These are phyloP conservation scores for Pestalotiopsis sp. DNA, from an alignment of 2,329 filamentous ascomycete species.

Conservation along the genomic window DNA sequence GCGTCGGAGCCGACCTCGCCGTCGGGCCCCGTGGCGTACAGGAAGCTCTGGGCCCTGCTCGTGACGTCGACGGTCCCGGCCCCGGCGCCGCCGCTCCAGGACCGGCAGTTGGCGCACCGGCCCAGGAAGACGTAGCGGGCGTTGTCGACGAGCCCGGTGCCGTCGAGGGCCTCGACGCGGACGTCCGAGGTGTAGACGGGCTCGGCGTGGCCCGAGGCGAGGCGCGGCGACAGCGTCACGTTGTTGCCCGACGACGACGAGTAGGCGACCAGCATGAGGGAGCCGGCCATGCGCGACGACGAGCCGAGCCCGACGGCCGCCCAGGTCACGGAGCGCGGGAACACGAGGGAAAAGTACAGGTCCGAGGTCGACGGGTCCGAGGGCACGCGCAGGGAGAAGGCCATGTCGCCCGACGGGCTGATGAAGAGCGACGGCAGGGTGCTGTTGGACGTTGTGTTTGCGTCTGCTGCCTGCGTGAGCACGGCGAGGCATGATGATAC, in stretches of 20 bases:
- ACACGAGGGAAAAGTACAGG: slow-evolving; percentile 57
- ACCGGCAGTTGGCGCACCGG: slow-evolving; percentile 55
- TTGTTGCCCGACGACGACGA: slow-evolving; percentile 46
- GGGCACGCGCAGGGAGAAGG: slow-evolving; percentile 74
- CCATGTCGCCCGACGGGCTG: slow-evolving; percentile 38
- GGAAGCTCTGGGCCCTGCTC: slow-evolving; percentile 49
- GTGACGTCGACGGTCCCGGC: slow-evolving; percentile 52
- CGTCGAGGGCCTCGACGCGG: slow-evolving; percentile 44
- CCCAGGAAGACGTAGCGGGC: slow-evolving; percentile 51
- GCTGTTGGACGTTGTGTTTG: slow-evolving; percentile 5
- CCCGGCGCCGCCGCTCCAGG: slow-evolving; percentile 47
- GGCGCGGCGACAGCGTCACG: slow-evolving; percentile 59
- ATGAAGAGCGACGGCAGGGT: slow-evolving; percentile 29
- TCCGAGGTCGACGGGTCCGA: slow-evolving; percentile 55
- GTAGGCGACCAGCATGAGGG: slow-evolving; percentile 60
- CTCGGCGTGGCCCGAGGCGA: slow-evolving; percentile 53
- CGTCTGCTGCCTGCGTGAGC: neutral
- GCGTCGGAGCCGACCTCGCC: slow-evolving; percentile 45
- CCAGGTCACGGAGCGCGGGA: slow-evolving; percentile 50
- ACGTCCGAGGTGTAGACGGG: slow-evolving; percentile 49
- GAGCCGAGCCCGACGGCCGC: slow-evolving; percentile 57
- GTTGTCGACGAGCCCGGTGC: slow-evolving; percentile 50
- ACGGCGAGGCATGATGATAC: too few relatives aligned
- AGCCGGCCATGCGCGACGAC: slow-evolving; percentile 48
- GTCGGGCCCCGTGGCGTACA: slow-evolving; percentile 59